Conservation (phyloP, 495 filamentous ascomycete genomes). For the Penicillium turbatum region DNA sequence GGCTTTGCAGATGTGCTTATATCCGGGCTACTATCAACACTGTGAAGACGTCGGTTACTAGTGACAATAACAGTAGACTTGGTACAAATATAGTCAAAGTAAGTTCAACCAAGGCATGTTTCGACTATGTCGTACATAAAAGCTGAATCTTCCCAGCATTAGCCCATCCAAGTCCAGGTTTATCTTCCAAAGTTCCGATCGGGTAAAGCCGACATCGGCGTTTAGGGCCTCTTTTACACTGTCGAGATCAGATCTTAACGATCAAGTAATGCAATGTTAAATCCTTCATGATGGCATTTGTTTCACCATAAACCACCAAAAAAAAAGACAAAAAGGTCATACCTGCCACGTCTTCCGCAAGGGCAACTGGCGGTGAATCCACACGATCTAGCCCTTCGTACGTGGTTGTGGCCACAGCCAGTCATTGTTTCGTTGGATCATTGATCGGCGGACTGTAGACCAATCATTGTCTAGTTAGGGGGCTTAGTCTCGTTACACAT, state of each 20-base stretch:
- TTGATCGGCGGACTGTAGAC: conserved; percentile 27
- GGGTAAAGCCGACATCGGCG: not conserved
- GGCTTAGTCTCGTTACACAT: conserved; percentile 24
- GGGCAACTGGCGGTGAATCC: conserved; percentile 32
- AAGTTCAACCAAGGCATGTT: not conserved
- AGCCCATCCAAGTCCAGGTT: not conserved
- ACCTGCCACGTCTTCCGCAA: conserved; percentile 27
- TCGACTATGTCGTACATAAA: conserved; percentile 6
- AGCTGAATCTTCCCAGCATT: not conserved
- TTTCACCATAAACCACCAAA: not conserved
- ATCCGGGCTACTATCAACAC: not conserved
- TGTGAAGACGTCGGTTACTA: no score
- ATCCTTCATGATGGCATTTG: not conserved
- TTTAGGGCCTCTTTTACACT: no score
- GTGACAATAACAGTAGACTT: not conserved
- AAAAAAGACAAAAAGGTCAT: conserved; percentile 1
- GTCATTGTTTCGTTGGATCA: conserved; percentile 30
- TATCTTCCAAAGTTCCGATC: not conserved
- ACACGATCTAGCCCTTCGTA: conserved; percentile 27
- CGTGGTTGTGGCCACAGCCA: conserved; percentile 28
- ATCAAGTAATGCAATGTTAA: not conserved
- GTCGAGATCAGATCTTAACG: not conserved
- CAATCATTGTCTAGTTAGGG: conserved; percentile 1
- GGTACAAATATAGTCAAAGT: not conserved
- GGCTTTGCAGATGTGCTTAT: not conserved